These are phyloP conservation scores for Orbilia ellipsospora DNA, from an alignment of 2,329 filamentous ascomycete species.

Conservation along the genomic window DNA sequence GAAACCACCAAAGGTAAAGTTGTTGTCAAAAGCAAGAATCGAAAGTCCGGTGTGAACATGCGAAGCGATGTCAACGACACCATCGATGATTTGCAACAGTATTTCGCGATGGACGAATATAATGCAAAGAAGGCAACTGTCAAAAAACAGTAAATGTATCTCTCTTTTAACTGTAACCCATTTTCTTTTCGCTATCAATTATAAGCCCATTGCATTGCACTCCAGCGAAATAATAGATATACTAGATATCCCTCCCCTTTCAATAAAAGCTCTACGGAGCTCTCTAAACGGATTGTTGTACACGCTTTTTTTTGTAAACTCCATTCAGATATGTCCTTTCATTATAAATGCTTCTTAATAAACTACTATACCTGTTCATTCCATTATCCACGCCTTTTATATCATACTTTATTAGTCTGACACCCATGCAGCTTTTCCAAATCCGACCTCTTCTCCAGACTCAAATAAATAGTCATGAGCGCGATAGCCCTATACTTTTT, in stretches of 20 bases:
- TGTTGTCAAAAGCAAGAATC: conserved; percentile 8
- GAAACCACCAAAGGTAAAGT: conserved; percentile 11
- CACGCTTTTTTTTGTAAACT: too few species aligned
- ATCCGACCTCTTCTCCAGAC: conserved; percentile 32
- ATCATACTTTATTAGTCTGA: conserved; percentile 32
- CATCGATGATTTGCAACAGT: conserved; percentile 25
- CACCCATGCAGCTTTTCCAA: conserved; percentile 40
- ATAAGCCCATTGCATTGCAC: too few species aligned
- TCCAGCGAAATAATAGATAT: too few species aligned
- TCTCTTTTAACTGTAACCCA: not conserved
- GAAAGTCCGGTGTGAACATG: conserved; percentile 2
- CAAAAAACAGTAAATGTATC: not conserved
- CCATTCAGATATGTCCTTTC: too few species aligned
- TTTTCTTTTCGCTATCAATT: too few species aligned
- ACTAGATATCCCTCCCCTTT: not conserved
- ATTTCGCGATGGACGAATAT: conserved; percentile 16
- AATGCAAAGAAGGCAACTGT: not conserved
- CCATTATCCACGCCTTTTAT: too few species aligned
- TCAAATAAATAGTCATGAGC: conserved; percentile 48
- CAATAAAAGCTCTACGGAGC: too few species aligned
- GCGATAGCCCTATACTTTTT: conserved; percentile 47
- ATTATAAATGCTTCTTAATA: too few species aligned
- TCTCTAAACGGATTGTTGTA: too few species aligned
- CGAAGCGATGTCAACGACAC: conserved; percentile 8
- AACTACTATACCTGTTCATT: too few species aligned